Base-by-base conservation (phyloP, 2,329 filamentous ascomycete genomes). In the Bipolaris victoriae region DNA sequence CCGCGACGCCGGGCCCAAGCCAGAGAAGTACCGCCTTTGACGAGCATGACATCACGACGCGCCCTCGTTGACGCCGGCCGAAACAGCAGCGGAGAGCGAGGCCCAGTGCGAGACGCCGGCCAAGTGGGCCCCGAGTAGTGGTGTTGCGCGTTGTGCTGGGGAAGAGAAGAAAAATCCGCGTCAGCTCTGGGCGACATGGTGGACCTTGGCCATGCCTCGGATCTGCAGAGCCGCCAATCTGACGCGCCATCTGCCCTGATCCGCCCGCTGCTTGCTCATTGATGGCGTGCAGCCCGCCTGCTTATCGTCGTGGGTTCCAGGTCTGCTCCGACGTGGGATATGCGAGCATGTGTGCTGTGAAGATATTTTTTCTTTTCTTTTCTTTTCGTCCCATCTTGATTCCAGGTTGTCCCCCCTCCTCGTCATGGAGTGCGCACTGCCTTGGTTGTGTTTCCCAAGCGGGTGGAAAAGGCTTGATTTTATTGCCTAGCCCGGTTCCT, bases 41-140 rank as follows among this genome's bases (percentile, higher is more conserved):
- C 36, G 9, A 24, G 31, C 53, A 55, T 52, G 54, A 56, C 54
- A 56, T 56, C 49, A 56, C 54, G 48, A 56, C 47, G 16, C 20
- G 53, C 53, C 33, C n/a, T 37, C 33, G 29, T 41, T 33, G 40
- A 55, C 53, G 49, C 47, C 33, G 22, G 29, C 49, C 26, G 53
- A 49, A 55, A 45, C 41, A 36, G 29, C 29, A 31, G 29, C 29
- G 10, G 29, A 31, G 29, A 31, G 29, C 10, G 29, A 31, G 10
- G 10, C 29, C 29, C 29, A 31, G 29, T 31, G 29, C 29, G 29
- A 31, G 29, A 31, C 29, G 29, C 10, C 10, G 29, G 29, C 29
- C 29, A 31, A 5, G 29, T 31, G 29, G 29, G 29, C 29, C 29
- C 29, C 29, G 29, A 4, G 7, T 11, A 31, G 29, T 26, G n/a